Base-by-base conservation (phyloP, 306 rosid genomes). In the Rosa lucieae region DNA sequence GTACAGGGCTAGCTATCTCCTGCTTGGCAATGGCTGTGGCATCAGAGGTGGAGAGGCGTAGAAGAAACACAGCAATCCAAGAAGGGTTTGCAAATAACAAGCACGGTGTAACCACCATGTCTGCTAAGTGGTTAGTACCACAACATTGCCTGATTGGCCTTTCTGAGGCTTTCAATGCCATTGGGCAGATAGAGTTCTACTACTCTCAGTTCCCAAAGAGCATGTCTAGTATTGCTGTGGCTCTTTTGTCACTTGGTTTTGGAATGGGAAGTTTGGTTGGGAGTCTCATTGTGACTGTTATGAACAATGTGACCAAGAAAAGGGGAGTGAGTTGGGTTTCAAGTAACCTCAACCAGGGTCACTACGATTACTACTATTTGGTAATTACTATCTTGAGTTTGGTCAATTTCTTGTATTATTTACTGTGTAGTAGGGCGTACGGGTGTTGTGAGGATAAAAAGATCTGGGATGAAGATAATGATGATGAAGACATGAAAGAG, bases 131-230 rank as follows among this genome's bases (percentile, higher is more conserved):
- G 97, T 90, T 91, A 61, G 51, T 89, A 5, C 88, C 88, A 8
- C 97, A 89, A 10, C 58, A 82, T 23, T 53, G 79, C 75, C 56
- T 89, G 78, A 35, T 37, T 49, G 97, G 97, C 8, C 84, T 89
- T 3, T 92, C 87, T 9, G 93, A 91, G 78, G 97, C 97, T 62
- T 85, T 88, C 17, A 91, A 77, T 21, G 80, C 78, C 1, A 85
- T 91, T 7, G 97, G 86, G 40, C 93, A 91, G 74, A 82, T 87
- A 2, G 97, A 91, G 83, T 88, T 91, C 77, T 90, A 88, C 78
- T 92, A 90, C 67, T 73, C 89, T 1, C 94, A 90, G 78, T 90
- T 92, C 37, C 97, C 97, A 0, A 84, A 86, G 68, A 88, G 90
- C 18, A 90, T 92, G 94, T 85, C 94, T 20, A 90, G 97, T 65